phyloP scores from a whole-genome alignment of 2,329 filamentous ascomycete species.

The Leptographium lundbergii region DNA sequence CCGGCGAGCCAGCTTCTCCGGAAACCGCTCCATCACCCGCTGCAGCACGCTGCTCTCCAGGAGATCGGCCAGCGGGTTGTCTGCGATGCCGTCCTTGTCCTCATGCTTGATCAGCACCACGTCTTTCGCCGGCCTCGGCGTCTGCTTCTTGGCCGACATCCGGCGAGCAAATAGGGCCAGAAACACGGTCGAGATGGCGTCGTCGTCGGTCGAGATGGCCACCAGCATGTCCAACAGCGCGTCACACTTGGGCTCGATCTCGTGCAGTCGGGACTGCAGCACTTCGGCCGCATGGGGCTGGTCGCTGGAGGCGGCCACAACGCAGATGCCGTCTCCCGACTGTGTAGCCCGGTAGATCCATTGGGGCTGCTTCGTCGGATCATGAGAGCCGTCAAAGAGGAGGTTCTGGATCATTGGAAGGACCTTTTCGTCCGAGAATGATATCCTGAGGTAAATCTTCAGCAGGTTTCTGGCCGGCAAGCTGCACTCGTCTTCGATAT shows the following conservation, averaged over 20 bases:
- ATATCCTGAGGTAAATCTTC: conserved; percentile 43
- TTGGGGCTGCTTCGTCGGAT: conserved; percentile 14
- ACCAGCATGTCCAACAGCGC: conserved; percentile 37
- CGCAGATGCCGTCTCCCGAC: conserved; percentile 36
- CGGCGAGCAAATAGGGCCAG: conserved; percentile 45
- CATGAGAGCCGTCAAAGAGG: conserved; percentile 36
- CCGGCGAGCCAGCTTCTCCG: conserved; percentile 49
- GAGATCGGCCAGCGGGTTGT: conserved; percentile 35
- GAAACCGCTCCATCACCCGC: conserved; percentile 49
- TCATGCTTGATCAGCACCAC: neutral
- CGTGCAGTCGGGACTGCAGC: conserved; percentile 17
- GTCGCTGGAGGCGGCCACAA: conserved; percentile 23
- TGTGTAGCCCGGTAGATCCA: conserved; percentile 42
- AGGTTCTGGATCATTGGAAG: conserved; percentile 38
- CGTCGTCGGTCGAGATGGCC: conserved; percentile 35
- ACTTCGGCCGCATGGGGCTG: conserved; percentile 9
- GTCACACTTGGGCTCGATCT: conserved; percentile 34
- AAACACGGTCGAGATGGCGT: conserved; percentile 49
- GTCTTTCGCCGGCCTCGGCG: conserved; percentile 10
- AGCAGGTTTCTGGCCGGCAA: conserved; percentile 37
- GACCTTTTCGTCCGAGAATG: conserved; percentile 37
- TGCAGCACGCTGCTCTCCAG: conserved; percentile 51
- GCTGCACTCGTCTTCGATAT: conserved; percentile 26
- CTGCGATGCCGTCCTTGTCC: conserved; percentile 13
- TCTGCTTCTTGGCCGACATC: conserved; percentile 24